These are phyloP conservation scores for Gossypium raimondii DNA, from an alignment of 345 rosid genomes.

Conservation along the genomic window DNA sequence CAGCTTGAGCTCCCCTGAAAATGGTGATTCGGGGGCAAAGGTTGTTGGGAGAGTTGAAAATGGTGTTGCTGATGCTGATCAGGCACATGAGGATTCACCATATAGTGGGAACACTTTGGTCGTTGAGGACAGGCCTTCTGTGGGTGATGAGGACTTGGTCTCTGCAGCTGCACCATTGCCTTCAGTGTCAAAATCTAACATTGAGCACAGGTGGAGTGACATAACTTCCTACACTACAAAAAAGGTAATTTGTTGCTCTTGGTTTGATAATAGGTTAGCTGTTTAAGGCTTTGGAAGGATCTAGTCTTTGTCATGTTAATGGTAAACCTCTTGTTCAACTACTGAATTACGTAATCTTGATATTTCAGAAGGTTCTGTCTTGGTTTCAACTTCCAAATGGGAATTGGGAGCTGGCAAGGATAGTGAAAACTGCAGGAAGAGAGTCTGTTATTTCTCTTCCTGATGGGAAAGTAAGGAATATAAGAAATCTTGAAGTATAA, in stretches of 20 bases:
- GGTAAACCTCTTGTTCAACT: background rate
- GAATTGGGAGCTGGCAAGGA: constrained; percentile 81
- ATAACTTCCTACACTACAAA: constrained; percentile 65
- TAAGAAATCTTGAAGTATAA: constrained; percentile 17
- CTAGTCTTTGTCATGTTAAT: background rate
- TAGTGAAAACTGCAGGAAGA: constrained; percentile 56
- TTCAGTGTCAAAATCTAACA: constrained; percentile 40
- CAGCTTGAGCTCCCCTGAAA: constrained; percentile 37
- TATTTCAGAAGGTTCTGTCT: constrained; percentile 71
- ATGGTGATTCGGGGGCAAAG: constrained; percentile 33
- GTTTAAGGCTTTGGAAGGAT: background rate
- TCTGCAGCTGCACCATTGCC: constrained; percentile 40
- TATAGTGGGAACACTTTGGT: constrained; percentile 39
- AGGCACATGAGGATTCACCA: constrained; percentile 72
- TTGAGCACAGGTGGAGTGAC: constrained; percentile 72
- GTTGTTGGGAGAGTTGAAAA: constrained; percentile 32
- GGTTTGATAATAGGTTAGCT: constrained; percentile 1
- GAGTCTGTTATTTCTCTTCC: constrained; percentile 66
- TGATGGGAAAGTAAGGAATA: constrained; percentile 68
- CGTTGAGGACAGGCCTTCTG: constrained; percentile 49
- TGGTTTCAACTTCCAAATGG: constrained; percentile 88
- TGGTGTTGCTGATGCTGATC: constrained; percentile 30
- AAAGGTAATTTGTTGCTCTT: constrained; percentile 46
- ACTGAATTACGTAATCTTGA: constrained; percentile 20
- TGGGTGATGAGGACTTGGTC: constrained; percentile 44